A percentile compares a stretch with the other conserved stretches of the same genome.
Conservation (phyloP, 306 rosid genomes). For the Dryas octopetala region DNA sequence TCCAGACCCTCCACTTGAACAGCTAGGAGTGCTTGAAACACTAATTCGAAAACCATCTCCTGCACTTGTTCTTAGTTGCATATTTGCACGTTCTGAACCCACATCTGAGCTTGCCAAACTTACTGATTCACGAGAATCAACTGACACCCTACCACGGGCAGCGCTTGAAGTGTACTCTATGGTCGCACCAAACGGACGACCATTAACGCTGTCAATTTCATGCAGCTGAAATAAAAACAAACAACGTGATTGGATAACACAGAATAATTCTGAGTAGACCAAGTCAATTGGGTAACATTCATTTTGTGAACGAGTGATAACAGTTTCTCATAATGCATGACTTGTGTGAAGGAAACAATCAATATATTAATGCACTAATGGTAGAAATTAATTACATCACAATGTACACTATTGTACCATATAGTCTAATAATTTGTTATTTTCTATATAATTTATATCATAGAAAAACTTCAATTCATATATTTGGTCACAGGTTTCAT, state of each 20-base stretch:
- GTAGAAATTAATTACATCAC: background rate
- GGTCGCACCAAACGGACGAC: constrained; percentile 50
- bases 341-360: background rate
- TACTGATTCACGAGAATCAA: constrained; percentile 53
- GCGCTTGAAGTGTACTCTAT: constrained; percentile 51
- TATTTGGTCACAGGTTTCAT: background rate
- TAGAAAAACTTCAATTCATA: background rate
- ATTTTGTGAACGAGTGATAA: constrained; percentile 15
- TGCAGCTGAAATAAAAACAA: constrained; percentile 41
- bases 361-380: constrained; percentile 5
- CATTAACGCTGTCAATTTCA: constrained; percentile 40
- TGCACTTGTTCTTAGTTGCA: constrained; percentile 66
- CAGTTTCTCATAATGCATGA: background rate
- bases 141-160: constrained; percentile 48
- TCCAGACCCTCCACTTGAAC: constrained; percentile 77
- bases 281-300: background rate
- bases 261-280: constrained; percentile 3
- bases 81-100: constrained; percentile 60
- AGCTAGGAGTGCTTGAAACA: constrained; percentile 74
- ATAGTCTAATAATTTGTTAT: background rate
- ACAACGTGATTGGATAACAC: constrained; percentile 6
- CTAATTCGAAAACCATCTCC: constrained; percentile 86
- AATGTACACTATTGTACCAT: background rate
- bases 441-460: background rate
- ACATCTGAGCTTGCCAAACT: constrained; percentile 56